Conservation (phyloP, 495 filamentous ascomycete genomes). For the Friedmanniomyces endolithicus region DNA sequence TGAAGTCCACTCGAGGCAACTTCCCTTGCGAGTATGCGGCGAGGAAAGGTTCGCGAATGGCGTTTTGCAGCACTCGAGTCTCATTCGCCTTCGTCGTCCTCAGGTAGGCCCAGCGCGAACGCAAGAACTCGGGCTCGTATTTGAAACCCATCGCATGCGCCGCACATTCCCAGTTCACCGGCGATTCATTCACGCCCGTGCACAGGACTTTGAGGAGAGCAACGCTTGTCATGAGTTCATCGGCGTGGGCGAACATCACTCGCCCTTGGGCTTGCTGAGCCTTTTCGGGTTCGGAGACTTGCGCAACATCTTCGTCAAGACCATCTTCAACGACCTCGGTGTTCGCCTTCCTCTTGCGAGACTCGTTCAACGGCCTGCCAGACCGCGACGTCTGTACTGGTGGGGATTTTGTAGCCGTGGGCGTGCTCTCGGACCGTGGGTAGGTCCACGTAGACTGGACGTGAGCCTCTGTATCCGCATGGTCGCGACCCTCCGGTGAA, state of each 20-base stretch:
- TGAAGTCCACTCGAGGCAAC: conserved; percentile 58
- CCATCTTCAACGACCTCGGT: background rate
- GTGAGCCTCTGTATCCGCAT: no score
- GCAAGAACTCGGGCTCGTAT: conserved; percentile 1
- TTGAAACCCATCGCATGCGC: conserved; percentile 16
- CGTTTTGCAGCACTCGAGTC: conserved; percentile 51
- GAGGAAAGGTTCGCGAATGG: conserved; percentile 66
- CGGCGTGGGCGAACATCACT: background rate
- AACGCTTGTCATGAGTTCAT: conserved; percentile 45
- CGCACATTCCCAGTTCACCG: conserved; percentile 64
- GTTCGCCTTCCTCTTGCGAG: background rate
- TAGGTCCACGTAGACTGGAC: no score
- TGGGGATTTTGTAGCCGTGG: background rate
- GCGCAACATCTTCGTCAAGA: background rate
- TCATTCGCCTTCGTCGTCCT: conserved; percentile 40
- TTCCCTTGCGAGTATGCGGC: conserved; percentile 59
- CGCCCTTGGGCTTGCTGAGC: background rate
- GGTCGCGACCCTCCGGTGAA: background rate
- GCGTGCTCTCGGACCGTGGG: no score
- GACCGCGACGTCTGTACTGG: background rate
- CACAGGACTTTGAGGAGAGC: conserved; percentile 59
- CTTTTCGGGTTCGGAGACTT: background rate
- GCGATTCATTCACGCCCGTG: conserved; percentile 52
- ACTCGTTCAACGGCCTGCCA: background rate
- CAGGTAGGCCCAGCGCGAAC: background rate